Evolutionary conservation across 2,329 filamentous ascomycete genomes (phyloP).

Genomic region (Aspergillus latus): DNA sequence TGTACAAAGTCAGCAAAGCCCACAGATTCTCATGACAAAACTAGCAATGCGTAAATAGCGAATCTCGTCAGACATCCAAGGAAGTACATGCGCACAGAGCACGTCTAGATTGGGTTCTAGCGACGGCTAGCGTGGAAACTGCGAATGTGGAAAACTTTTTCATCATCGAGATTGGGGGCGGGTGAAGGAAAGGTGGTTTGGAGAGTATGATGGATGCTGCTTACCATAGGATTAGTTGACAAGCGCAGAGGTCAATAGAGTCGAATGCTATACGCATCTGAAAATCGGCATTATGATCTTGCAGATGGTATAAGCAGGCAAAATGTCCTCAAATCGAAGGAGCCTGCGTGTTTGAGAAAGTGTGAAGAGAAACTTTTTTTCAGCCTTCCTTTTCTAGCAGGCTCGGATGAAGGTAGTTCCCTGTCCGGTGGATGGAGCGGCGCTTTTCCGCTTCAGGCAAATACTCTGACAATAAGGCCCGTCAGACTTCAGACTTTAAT

Average conservation of each 20-base stretch:
- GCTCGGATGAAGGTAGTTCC: slow-evolving; percentile 8
- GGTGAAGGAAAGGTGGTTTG: background rate
- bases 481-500: background rate
- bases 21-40: background rate
- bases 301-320: background rate
- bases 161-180: slow-evolving; percentile 34
- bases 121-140: slow-evolving; percentile 43
- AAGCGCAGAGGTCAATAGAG: background rate
- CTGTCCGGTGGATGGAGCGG: background rate
- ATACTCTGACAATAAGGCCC: background rate
- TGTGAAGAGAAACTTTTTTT: slow-evolving; percentile 10
- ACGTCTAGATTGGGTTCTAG: slow-evolving; percentile 37
- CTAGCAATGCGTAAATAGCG: slow-evolving; percentile 11
- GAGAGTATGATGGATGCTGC: background rate
- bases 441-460: slow-evolving; percentile 10
- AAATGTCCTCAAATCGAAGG: background rate
- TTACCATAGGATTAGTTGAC: background rate
- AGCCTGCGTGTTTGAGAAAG: background rate
- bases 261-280: background rate
- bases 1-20: slow-evolving; percentile 8
- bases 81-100: slow-evolving; percentile 39
- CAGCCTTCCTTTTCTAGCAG: background rate
- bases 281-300: background rate
- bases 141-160: slow-evolving; percentile 46
- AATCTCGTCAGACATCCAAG: slow-evolving; percentile 39